A percentile compares a stretch with the other conserved stretches of the same genome.
Evolutionary conservation across 768 basidiomycete genomes (phyloP).

Genomic region (Nidularia pulvinata): DNA sequence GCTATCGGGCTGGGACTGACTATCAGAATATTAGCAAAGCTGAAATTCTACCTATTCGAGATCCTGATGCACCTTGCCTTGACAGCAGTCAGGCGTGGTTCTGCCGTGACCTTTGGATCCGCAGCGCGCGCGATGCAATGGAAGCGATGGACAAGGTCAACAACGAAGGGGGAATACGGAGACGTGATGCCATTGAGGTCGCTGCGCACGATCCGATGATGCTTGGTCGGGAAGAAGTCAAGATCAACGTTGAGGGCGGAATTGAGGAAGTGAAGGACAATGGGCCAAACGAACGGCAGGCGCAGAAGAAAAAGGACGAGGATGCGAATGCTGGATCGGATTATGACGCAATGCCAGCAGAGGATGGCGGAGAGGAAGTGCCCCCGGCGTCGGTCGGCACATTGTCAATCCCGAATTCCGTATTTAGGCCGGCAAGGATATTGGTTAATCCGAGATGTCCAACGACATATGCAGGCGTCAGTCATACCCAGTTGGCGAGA

Average conservation of each 20-base stretch:
- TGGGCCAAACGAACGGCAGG: slow-evolving; percentile 21
- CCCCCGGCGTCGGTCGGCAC: slow-evolving; percentile 31
- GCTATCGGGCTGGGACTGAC: slow-evolving; percentile 80
- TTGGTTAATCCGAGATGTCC: slow-evolving; percentile 96
- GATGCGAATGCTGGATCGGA: slow-evolving; percentile 88
- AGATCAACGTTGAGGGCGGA: slow-evolving; percentile 25
- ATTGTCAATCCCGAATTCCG: slow-evolving; percentile 82
- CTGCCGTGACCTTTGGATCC: slow-evolving; percentile 96
- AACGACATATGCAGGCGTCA: slow-evolving; percentile 97
- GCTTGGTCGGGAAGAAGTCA: slow-evolving; percentile 28
- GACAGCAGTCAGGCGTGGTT: slow-evolving; percentile 99
- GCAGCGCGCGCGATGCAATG: slow-evolving; percentile 77
- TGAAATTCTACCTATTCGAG: slow-evolving; percentile 55
- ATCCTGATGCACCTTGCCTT: slow-evolving; percentile 84
- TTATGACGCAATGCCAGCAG: slow-evolving; percentile 83
- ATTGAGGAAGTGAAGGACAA: slow-evolving; percentile 32
- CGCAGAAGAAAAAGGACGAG: slow-evolving; percentile 41
- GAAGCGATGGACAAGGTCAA: slow-evolving; percentile 50
- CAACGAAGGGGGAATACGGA: slow-evolving; percentile 24
- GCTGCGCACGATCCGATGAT: slow-evolving; percentile 28
- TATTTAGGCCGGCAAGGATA: slow-evolving; percentile 88
- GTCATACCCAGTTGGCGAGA: slow-evolving; percentile 92
- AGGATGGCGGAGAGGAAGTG: slow-evolving; percentile 47
- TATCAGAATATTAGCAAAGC: slow-evolving; percentile 77
- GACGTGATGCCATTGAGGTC: slow-evolving; percentile 29